Base-by-base conservation (phyloP, 2,329 filamentous ascomycete species). In the Fusarium sp. region DNA sequence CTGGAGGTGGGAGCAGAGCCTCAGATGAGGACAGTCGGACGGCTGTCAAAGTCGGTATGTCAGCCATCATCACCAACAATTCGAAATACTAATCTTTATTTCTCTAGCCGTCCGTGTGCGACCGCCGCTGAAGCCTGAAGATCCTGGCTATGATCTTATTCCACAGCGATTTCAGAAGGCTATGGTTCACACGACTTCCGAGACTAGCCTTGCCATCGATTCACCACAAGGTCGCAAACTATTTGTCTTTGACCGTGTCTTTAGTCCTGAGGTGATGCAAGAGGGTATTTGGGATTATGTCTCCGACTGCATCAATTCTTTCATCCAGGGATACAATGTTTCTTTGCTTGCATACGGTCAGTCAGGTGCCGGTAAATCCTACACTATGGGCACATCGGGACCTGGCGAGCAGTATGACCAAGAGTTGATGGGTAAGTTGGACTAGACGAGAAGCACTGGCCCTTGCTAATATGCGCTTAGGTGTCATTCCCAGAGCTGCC, bases 261-360 rank as follows among this genome's bases (percentile, higher is more conserved):
- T 99, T 77, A 87, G 90, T 32, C 90, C 94, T 74, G 91, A 96
- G 4, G 86, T 94, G 10, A 87, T 88, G 64, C 96, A 99, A 79
- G 92, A 96, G 72, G 95, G 94, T 48, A 83, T 99, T 48, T 99
- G 95, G 93, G 92, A 97, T 48, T 99, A 99, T 76, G 85, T 99
- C 51, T 89, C 89, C 67, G 96, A 99, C 73, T 97, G 94, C 74
- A 92, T 98, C 73, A 89, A 86, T 74, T 93, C 94, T 4, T 99
- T 99, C 75, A 84, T 96, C 2, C 94, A 98, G 78, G 96, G 96
- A 57, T 99, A 98, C 87, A 99, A 99, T 88, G 96, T 99, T 62
- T 99, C 96, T 6, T 89, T 99, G 52, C 84, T 99, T 75, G 96
- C 96, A 49, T 99, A 99, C 77, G 96, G 96, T 72, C 96, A 99